A percentile compares a stretch with the other conserved stretches of the same genome.
phyloP scores from a whole-genome alignment of 1,139 yeast genomes.

The Hanseniaspora gamundiae region DNA sequence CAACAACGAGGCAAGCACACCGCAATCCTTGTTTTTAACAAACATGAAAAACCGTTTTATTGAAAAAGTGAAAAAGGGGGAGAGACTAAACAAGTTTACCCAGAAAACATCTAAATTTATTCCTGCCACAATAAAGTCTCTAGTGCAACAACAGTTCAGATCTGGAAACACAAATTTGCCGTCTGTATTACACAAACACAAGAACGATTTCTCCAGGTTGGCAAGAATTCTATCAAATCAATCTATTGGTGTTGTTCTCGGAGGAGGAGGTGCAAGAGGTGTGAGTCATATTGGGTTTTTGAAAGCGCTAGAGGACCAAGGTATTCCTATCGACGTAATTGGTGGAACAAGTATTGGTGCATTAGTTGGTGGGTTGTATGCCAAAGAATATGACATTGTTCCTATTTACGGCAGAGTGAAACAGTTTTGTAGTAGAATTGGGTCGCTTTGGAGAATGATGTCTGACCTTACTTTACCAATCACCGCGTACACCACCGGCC shows the following conservation, averaged over 20 bases:
- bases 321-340: conserved; percentile 84
- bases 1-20: conserved; percentile 1
- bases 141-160: conserved; percentile 24
- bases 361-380: conserved; percentile 90
- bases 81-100: conserved; percentile 15
- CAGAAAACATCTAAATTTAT: conserved; percentile 20
- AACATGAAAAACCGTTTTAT: conserved; percentile 15
- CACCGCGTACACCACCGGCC: conserved; percentile 91
- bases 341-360: conserved; percentile 98
- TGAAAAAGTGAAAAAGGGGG: conserved; percentile 21
- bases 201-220: conserved; percentile 77
- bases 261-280: conserved; percentile 98
- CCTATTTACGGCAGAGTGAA: conserved; percentile 86
- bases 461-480: conserved; percentile 86
- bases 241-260: conserved; percentile 86
- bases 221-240: conserved; percentile 87
- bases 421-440: conserved; percentile 69
- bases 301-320: conserved; percentile 85
- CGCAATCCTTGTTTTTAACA: conserved; percentile 10
- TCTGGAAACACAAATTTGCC: conserved; percentile 24
- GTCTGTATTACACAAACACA: conserved; percentile 46
- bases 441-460: conserved; percentile 76
- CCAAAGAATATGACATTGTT: conserved; percentile 80
- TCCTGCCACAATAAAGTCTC: conserved; percentile 24
- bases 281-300: conserved; percentile 85